A percentile compares a stretch with the other conserved stretches of the same genome.
Conservation (phyloP, 2,329 filamentous ascomycete genomes). For the Septoria petroselini region DNA sequence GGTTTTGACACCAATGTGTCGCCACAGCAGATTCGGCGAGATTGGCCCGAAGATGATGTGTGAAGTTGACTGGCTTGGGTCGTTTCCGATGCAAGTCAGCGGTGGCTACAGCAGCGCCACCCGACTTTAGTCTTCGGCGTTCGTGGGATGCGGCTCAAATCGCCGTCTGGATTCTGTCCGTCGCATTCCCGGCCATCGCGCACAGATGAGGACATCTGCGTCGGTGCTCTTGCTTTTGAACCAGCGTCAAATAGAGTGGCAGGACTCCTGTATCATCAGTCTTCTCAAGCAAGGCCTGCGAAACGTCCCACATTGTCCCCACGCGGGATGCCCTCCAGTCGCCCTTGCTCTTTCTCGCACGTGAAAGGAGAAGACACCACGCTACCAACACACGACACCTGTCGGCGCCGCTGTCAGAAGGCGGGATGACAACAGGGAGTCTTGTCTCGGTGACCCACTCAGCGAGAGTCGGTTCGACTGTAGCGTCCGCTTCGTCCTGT, state of each 20-base stretch:
- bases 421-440: neutral
- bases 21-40: constrained; percentile 13
- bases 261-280: neutral
- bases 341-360: constrained; percentile 3
- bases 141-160: constrained; percentile 2
- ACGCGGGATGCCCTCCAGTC: constrained; percentile 1
- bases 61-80: constrained; percentile 14
- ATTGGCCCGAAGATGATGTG: constrained; percentile 14
- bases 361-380: constrained; percentile 2
- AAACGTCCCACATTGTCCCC: neutral
- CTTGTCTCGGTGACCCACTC: constrained; percentile 3
- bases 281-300: constrained; percentile 1
- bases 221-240: neutral
- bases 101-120: neutral
- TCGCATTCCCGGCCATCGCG: constrained; percentile 4
- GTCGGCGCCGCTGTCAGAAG: neutral
- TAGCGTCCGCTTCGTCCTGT: constrained; percentile 6
- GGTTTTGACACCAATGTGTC: constrained; percentile 10
- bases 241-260: neutral
- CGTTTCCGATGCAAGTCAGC: constrained; percentile 13
- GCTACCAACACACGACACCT: neutral
- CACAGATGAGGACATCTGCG: neutral
- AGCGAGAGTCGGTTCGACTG: neutral
- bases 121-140: constrained; percentile 11
- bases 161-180: constrained; percentile 2